A percentile compares a stretch with the other conserved stretches of the same genome.
Conservation (phyloP, 306 rosid species). For the Inga leiocalycina region DNA sequence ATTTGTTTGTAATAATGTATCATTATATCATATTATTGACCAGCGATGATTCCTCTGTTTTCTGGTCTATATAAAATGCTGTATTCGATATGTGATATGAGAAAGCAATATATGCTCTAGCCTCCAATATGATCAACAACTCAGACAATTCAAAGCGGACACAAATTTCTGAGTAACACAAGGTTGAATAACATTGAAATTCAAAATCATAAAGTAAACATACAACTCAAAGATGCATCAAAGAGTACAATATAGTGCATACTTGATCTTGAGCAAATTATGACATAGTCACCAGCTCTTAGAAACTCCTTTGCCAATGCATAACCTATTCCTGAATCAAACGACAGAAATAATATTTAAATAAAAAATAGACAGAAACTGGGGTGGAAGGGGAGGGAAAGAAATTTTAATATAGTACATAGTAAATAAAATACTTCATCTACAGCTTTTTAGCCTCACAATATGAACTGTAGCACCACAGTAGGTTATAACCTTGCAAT, state of each 20-base stretch:
- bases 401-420: not conserved
- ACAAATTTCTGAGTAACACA: not conserved
- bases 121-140: not conserved
- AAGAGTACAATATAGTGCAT: slow-evolving; percentile 16
- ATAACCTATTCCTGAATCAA: slow-evolving; percentile 78
- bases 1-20: too few species aligned
- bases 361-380: slow-evolving; percentile 15
- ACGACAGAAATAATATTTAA: slow-evolving; percentile 8
- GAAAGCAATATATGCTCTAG: too few species aligned
- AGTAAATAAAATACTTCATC: not conserved
- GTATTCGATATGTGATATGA: too few species aligned
- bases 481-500: not conserved
- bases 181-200: slow-evolving; percentile 11
- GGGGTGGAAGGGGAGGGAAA: not conserved
- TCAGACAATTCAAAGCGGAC: not conserved
- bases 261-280: slow-evolving; percentile 90
- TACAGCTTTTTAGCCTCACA: not conserved
- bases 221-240: slow-evolving; percentile 17
- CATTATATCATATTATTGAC: too few species aligned
- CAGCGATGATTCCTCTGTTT: too few species aligned
- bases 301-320: slow-evolving; percentile 85
- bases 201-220: slow-evolving; percentile 25
- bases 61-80: too few species aligned
- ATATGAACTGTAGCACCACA: not conserved
- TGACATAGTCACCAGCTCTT: slow-evolving; percentile 80